Base-by-base conservation (phyloP, 73 alveolate species). In the Effrenium voratum region DNA sequence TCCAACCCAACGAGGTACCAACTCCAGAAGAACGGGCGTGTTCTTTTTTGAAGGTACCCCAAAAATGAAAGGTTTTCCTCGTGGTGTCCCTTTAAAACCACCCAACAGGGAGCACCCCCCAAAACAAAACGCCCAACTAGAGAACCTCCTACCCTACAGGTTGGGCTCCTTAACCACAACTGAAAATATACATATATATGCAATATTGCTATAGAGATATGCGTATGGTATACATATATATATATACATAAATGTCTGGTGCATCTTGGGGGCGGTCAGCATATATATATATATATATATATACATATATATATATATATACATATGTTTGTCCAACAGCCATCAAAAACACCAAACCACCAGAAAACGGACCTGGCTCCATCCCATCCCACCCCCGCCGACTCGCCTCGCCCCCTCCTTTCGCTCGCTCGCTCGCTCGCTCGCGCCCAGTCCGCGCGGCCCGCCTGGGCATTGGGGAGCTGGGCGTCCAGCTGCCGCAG, bases 401-500 rank as follows among this genome's bases (percentile, higher is more conserved):
- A 52, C 19, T 8, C 63, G 63, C 63, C 63, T 52, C 63, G 8
- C 63, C 8, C 8, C 26, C 63, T 52, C 63, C 8, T 19, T 52
- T 19, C 63, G 63, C 63, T 52, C 63, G 63, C 19, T 52, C 19
- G 8, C 63, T n/a, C n/a, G n/a, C n/a, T n/a, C n/a, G n/a, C n/a
- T n/a, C n/a, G n/a, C n/a, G n/a, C n/a, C n/a, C n/a, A n/a, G 19
- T 52, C 63, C 63, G 26, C 19, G 63, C 63, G 26, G 63, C 63
- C 26, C 63, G 63, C 63, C 8, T 8, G 26, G 63, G 63, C 63
- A 19, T 52, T 52, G 63, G 26, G n/a, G n/a, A n/a, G n/a, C n/a
- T 63, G 26, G 28, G 84, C 82, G 38, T 92, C 98, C 76, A 92
- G 55, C 93, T 92, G 49, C 60, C 15, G 12, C 79, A 92, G 91